phyloP scores from a whole-genome alignment of 208 protist genomes.

The Crithidia mellificae region DNA sequence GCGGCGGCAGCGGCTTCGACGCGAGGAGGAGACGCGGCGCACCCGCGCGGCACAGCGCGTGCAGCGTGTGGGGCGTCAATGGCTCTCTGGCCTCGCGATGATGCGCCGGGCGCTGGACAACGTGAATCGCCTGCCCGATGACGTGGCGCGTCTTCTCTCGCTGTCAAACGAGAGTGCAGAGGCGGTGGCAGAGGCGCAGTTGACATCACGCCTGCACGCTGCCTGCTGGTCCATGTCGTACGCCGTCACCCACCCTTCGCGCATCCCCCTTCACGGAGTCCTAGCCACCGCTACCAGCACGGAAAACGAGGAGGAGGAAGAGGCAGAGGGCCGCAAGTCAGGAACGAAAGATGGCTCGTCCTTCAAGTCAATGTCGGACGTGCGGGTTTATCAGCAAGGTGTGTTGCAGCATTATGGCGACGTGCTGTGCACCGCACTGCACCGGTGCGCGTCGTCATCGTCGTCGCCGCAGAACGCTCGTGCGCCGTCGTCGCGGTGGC shows the following conservation, averaged over 20 bases:
- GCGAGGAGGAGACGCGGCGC: constrained; percentile 49
- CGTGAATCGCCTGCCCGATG: constrained; percentile 1
- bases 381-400: constrained; percentile 16
- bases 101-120: constrained; percentile 30
- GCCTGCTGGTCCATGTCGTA: constrained; percentile 44
- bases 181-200: background rate
- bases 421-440: constrained; percentile 18
- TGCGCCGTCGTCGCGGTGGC: constrained; percentile 5
- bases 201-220: constrained; percentile 24
- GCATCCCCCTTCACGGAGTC: constrained; percentile 21
- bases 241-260: constrained; percentile 19
- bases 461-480: background rate
- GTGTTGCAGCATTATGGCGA: constrained; percentile 15
- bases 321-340: too few relatives aligned
- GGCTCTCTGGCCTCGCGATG: constrained; percentile 32
- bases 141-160: constrained; percentile 10
- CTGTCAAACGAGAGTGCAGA: background rate
- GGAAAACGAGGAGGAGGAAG: background rate
- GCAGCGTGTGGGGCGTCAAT: constrained; percentile 50
- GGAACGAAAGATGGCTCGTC: too few relatives aligned
- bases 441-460: background rate
- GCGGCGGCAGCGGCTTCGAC: constrained; percentile 42
- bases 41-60: constrained; percentile 39
- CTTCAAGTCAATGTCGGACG: constrained; percentile 7
- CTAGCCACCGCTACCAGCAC: background rate